phyloP scores from a whole-genome alignment of 1,284 basidiomycete species.

The Cryptococcus wingfieldii region DNA sequence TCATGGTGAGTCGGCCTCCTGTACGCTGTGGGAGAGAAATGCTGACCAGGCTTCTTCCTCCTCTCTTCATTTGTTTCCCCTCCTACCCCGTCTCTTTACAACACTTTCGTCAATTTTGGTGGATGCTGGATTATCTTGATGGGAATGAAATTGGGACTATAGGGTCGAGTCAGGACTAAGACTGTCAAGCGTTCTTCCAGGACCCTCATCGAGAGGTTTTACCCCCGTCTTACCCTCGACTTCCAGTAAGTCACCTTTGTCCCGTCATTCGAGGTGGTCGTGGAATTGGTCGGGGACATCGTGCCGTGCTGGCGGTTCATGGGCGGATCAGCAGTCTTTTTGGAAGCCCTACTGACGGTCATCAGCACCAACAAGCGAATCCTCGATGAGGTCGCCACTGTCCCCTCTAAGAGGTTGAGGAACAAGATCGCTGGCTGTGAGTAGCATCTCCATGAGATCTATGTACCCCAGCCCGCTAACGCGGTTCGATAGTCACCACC shows the following conservation, averaged over 20 bases:
- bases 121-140: not conserved
- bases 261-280: not conserved
- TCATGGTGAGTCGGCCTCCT: not conserved
- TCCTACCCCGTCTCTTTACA: not conserved
- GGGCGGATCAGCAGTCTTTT: no score
- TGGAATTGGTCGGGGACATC: not conserved
- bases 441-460: constrained; percentile 13
- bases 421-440: constrained; percentile 96
- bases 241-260: constrained; percentile 60
- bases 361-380: constrained; percentile 92
- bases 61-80: not conserved
- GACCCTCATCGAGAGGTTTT: constrained; percentile 99
- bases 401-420: constrained; percentile 97
- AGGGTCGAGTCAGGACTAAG: constrained; percentile 99
- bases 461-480: not conserved
- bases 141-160: constrained; percentile 14
- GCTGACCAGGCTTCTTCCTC: not conserved
- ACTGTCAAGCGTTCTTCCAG: constrained; percentile 99
- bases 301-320: not conserved
- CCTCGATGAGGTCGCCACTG: constrained; percentile 97
- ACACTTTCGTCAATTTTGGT: not conserved
- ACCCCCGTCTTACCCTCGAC: constrained; percentile 91
- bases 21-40: not conserved
- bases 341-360: not conserved
- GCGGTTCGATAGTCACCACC: constrained; percentile 67